A percentile compares a stretch with the other conserved stretches of the same genome.
Evolutionary conservation across 495 filamentous ascomycete genomes (phyloP).

Genomic region (Penicillium atrosanguineum): DNA sequence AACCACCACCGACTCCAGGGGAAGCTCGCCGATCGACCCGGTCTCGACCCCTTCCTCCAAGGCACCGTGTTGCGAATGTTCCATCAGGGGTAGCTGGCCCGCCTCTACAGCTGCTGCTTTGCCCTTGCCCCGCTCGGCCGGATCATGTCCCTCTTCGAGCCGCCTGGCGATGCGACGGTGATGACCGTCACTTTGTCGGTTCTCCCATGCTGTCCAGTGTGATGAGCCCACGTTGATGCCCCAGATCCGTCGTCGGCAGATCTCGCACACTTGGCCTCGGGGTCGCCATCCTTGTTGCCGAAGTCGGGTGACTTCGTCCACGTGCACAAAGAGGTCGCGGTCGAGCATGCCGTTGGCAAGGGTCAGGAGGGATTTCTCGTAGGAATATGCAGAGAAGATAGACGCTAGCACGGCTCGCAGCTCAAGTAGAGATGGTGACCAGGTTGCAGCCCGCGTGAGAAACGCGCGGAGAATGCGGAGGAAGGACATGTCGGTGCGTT

Average conservation of each 20-base stretch:
- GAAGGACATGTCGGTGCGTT: conserved; percentile 68
- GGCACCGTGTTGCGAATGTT: conserved; percentile 13
- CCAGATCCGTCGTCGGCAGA: conserved; percentile 81
- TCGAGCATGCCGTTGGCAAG: conserved; percentile 86
- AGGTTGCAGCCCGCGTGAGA: conserved; percentile 73
- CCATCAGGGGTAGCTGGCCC: conserved; percentile 17
- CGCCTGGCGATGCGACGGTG: conserved; percentile 32
- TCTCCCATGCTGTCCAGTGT: conserved; percentile 80
- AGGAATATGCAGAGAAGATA: conserved; percentile 92
- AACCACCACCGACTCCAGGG: conserved; percentile 40
- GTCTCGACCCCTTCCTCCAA: conserved; percentile 11
- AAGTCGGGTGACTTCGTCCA: conserved; percentile 68
- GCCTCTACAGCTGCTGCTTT: conserved; percentile 35
- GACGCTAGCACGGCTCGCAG: conserved; percentile 78
- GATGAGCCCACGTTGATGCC: conserved; percentile 78
- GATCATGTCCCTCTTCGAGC: conserved; percentile 28
- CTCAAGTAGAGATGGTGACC: conserved; percentile 84
- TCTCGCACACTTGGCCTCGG: conserved; percentile 79
- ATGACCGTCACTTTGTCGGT: conserved; percentile 49
- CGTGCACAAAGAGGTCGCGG: conserved; percentile 83
- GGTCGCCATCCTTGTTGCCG: conserved; percentile 91
- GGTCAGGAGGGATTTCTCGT: conserved; percentile 81
- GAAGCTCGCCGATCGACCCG: neutral
- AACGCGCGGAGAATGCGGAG: conserved; percentile 88
- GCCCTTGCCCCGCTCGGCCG: conserved; percentile 39